phyloP scores from a whole-genome alignment of 2,329 filamentous ascomycete species.

The Alternaria sp. region DNA sequence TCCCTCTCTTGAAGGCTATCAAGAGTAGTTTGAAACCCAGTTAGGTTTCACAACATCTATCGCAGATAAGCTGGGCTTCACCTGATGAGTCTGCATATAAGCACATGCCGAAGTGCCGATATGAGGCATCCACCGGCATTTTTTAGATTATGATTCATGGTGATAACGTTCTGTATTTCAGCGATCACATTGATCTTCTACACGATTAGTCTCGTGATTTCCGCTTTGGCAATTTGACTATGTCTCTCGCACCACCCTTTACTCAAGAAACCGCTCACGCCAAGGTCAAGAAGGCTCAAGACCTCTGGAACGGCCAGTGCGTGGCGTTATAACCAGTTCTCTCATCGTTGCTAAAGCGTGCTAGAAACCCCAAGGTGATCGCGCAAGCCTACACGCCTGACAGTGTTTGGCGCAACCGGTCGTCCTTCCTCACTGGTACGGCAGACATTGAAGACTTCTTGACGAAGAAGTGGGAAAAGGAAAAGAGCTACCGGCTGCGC shows the following conservation, averaged over 20 bases:
- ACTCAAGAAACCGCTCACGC: constrained; percentile 71
- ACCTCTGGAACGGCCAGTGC: constrained; percentile 80
- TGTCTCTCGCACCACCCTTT: constrained; percentile 71
- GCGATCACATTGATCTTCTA: neutral
- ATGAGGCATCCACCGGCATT: neutral
- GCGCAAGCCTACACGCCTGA: constrained; percentile 76
- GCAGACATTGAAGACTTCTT: constrained; percentile 72
- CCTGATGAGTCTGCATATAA: neutral
- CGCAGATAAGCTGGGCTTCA: neutral
- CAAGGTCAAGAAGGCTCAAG: constrained; percentile 85
- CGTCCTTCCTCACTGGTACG: constrained; percentile 71
- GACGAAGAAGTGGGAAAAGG: constrained; percentile 74
- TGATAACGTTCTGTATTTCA: neutral
- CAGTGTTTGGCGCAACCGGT: constrained; percentile 81
- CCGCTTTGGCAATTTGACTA: constrained; percentile 18
- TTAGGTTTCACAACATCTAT: neutral
- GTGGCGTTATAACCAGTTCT: constrained; percentile 13
- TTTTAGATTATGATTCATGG: neutral
- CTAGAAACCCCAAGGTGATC: constrained; percentile 68
- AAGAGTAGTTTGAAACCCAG: neutral
- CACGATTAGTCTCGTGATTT: neutral
- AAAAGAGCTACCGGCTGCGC: constrained; percentile 73
- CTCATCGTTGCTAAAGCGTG: constrained; percentile 6
- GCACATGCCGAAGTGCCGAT: constrained; percentile 16
- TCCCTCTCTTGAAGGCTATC: neutral